Evolutionary conservation across 1,284 basidiomycete species (phyloP), one percentile per base, ranked within the genome.

Genomic region (Cutaneotrichosporon cutaneum): DNA sequence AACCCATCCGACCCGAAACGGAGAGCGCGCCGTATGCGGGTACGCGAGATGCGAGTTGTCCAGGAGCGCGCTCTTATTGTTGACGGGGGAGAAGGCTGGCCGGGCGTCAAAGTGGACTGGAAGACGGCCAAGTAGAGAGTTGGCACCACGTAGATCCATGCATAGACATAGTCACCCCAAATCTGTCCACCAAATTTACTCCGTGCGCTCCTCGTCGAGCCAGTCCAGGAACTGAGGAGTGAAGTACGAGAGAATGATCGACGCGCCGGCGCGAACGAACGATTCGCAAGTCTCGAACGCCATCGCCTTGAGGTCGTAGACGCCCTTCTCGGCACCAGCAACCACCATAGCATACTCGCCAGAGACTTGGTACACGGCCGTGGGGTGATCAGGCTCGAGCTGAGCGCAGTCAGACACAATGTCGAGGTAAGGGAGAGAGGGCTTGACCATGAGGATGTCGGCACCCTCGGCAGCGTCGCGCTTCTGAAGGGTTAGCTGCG

Each of bases 391-490:
- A 0, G 87, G 86, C 1, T 90, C 89, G 47, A 97, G 83, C 67
- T 88, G 80, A 0, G 89, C 86, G 24, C 93, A 93, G 72, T 97
- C 93, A 36, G 89, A 85, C 64, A 99, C 89, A 76, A 99, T 88
- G 81, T 99, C 96, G 55, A 99, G 89, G 82, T 99, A 99, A 0
- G 94, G 94, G 62, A 98, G 80, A 0, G 92, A 86, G 11, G 96
- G 96, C 77, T 99, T 99, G 75, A 99, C 93, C 95, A 99, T 99
- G 75, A 99, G 87, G 70, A 99, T 92, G 77, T 99, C 96, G 18
- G 96, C 96, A 24, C 96, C 96, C 81, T 99, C 95, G n/a, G 76
- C 81, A 0, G 87, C 85, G 76, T 99, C 96, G 50, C 94, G 90
- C 83, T 86, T 81, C 93, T 96, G 75, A 53, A 35, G 1, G 4